phyloP scores from a whole-genome alignment of 1,139 yeast genomes.

The Suhomyces bokatorum region DNA sequence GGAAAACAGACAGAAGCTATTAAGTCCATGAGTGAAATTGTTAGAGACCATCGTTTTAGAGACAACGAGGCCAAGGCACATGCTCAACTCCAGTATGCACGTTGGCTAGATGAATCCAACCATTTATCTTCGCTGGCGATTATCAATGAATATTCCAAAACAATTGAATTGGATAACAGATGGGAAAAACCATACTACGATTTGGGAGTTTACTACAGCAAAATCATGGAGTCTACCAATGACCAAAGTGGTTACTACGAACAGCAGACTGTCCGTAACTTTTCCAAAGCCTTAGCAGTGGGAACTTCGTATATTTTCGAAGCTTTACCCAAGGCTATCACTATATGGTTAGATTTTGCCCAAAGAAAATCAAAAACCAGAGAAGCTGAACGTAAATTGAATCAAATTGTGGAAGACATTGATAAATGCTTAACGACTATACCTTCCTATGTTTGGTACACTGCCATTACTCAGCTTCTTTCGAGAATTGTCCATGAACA shows the following conservation, averaged over 20 bases:
- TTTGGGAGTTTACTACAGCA: constrained; percentile 77
- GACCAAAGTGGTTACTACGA: constrained; percentile 65
- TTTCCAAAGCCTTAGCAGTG: constrained; percentile 64
- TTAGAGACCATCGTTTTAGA: constrained; percentile 21
- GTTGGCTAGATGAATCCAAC: constrained; percentile 87
- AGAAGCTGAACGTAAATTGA: constrained; percentile 41
- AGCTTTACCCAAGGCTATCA: constrained; percentile 83
- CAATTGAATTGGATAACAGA: constrained; percentile 54
- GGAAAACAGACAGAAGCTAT: constrained; percentile 89
- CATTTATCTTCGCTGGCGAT: constrained; percentile 79
- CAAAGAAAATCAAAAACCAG: constrained; percentile 29
- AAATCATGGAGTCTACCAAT: constrained; percentile 62
- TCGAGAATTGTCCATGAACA: constrained; percentile 76
- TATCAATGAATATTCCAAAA: constrained; percentile 63
- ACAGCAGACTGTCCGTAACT: constrained; percentile 60
- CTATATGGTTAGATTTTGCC: constrained; percentile 90
- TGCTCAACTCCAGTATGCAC: constrained; percentile 74
- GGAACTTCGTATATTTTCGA: constrained; percentile 77
- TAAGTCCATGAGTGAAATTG: constrained; percentile 54
- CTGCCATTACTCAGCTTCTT: constrained; percentile 81
- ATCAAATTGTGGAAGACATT: constrained; percentile 55
- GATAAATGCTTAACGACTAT: constrained; percentile 46
- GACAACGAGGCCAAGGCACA: constrained; percentile 35
- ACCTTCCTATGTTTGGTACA: constrained; percentile 73
- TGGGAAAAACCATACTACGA: constrained; percentile 85